Evolutionary conservation across 768 basidiomycete genomes (phyloP).

Genomic region (Fistulinella prunicolor): DNA sequence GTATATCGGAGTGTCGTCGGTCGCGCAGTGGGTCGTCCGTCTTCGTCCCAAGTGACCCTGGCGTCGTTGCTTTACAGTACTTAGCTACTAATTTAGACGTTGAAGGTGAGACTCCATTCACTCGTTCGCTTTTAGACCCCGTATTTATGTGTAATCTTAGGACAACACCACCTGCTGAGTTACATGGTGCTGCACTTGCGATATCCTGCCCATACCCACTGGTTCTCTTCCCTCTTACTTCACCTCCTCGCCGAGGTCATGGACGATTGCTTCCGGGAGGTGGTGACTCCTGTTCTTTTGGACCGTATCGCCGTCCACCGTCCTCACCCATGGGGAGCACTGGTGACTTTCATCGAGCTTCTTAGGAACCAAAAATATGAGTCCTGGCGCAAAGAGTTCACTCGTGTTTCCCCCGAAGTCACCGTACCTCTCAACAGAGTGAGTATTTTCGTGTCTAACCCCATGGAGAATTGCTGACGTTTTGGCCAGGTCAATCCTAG

Average conservation of each 20-base stretch:
- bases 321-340: constrained; percentile 94
- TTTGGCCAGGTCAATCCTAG: constrained; percentile 63
- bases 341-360: constrained; percentile 91
- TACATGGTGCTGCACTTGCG: constrained; percentile 94
- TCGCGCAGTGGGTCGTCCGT: constrained; percentile 81
- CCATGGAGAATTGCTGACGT: constrained; percentile 1
- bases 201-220: constrained; percentile 97
- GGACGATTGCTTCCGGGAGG: constrained; percentile 74
- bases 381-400: constrained; percentile 87
- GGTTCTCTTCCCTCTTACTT: constrained; percentile 91
- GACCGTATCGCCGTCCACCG: constrained; percentile 93
- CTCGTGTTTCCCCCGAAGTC: constrained; percentile 83
- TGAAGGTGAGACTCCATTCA: constrained; percentile 62
- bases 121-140: background rate
- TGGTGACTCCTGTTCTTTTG: constrained; percentile 84
- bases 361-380: constrained; percentile 88
- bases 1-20: constrained; percentile 92
- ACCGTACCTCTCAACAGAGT: constrained; percentile 82
- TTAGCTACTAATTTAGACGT: constrained; percentile 81
- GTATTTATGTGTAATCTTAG: constrained; percentile 39
- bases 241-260: constrained; percentile 82
- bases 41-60: constrained; percentile 80
- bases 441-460: constrained; percentile 32
- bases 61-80: constrained; percentile 81
- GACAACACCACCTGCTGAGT: constrained; percentile 91